Evolutionary conservation across 164 flowering plant species (phyloP).

Genomic region (Berberis thunbergii): DNA sequence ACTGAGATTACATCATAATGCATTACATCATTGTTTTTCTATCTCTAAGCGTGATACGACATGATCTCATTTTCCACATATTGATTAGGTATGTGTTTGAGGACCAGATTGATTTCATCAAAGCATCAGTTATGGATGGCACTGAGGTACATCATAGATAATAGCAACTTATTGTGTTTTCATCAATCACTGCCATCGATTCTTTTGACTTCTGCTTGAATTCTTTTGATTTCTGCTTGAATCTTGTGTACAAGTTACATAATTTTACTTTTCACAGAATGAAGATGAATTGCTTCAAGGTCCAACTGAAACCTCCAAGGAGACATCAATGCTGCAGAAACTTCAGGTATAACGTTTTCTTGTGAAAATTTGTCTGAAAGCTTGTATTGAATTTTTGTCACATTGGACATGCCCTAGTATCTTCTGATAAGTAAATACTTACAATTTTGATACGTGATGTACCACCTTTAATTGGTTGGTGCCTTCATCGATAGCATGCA

Average conservation of each 20-base stretch:
- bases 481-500: too few species aligned
- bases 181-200: background rate
- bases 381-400: too few species aligned
- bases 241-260: background rate
- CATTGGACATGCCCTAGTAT: too few species aligned
- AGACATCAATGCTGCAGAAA: conserved; percentile 58
- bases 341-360: conserved; percentile 51
- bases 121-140: conserved; percentile 73
- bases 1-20: background rate
- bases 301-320: conserved; percentile 28
- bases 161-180: background rate
- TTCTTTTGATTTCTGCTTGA: background rate
- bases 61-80: background rate
- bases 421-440: too few species aligned
- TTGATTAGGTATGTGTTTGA: conserved; percentile 76
- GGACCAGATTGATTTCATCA: conserved; percentile 93
- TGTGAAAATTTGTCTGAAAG: background rate
- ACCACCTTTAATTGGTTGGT: background rate
- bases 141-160: conserved; percentile 37
- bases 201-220: background rate
- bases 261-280: conserved; percentile 31
- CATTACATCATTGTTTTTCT: background rate
- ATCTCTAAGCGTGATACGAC: background rate
- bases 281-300: conserved; percentile 37
- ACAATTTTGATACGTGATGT: background rate